Evolutionary conservation across 805 yeast genomes (phyloP).

Genomic region (Schizosaccharomyces octosporus): DNA sequence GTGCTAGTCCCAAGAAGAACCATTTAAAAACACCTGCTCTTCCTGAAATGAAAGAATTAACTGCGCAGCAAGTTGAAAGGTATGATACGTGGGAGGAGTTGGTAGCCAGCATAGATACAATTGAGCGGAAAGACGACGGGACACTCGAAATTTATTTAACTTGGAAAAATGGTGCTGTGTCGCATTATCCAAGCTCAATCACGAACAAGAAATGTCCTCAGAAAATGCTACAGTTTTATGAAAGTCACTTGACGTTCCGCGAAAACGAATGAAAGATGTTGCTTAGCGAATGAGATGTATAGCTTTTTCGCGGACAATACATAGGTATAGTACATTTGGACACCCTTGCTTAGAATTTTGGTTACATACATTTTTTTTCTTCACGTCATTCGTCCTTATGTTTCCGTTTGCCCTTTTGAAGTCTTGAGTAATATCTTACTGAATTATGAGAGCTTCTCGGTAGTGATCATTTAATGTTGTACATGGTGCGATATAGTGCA

Average conservation of each 20-base stretch:
- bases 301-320: too few relatives aligned
- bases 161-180: background rate
- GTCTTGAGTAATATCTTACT: too few relatives aligned
- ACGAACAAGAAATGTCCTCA: conserved; percentile 1
- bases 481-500: too few relatives aligned
- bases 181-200: background rate
- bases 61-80: background rate
- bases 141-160: background rate
- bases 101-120: background rate
- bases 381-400: too few relatives aligned
- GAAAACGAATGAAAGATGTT: background rate
- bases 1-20: too few relatives aligned
- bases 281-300: background rate
- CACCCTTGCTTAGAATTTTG: too few relatives aligned
- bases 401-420: too few relatives aligned
- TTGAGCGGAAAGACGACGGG: background rate
- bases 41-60: background rate
- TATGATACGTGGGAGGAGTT: background rate
- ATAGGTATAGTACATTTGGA: too few relatives aligned
- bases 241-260: background rate
- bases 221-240: background rate
- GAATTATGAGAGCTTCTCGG: too few relatives aligned
- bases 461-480: too few relatives aligned
- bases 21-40: background rate
- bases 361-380: too few relatives aligned